Evolutionary conservation across 2,329 filamentous ascomycete genomes (phyloP), one percentile per base, ranked within the genome.

Genomic region (Ilyonectria robusta): DNA sequence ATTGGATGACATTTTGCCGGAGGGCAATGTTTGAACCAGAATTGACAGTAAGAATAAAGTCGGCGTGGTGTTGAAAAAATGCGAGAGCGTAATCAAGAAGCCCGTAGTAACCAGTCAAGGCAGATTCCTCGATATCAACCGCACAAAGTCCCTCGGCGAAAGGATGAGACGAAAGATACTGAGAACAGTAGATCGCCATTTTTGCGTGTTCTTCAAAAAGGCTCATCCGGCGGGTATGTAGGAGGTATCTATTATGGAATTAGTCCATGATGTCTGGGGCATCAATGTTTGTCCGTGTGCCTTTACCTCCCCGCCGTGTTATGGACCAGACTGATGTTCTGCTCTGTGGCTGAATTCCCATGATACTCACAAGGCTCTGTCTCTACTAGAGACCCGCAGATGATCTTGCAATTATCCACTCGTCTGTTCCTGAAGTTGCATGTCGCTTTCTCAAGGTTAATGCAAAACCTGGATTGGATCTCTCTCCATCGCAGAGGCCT

Each of bases 381-480:
- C 9, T 50, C 47, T 2, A 50, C 13, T 8, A 50, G 47, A n/a
- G 47, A 50, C 8, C 47, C 47, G 13, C 26, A 31, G 15, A 50
- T 50, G 5, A 17, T 15, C 15, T 50, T 50, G 23, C 26, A 50
- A 17, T 8, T 26, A 15, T 50, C 11, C 2, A 50, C 47, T 6
- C 47, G 13, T 29, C 26, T 10, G 23, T 50, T 50, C 7, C 23
- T 50, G 47, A 29, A 50, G 23, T 50, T 50, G 23, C 23, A 50
- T 15, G 47, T 50, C n/a, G 47, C 23, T 4, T 50, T 50, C 5
- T 50, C 23, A 17, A 26, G 47, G 47, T 50, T 17, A 9, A 50
- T 50, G 47, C 47, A 31, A 50, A 50, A 50, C 13, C 15, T 50
- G 26, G 23, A 50, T 50, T 50, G 47, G 7, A 50, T n/a, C 13